Percentiles rank a stretch among this genome's conserved stretches.
Conservation (phyloP, 495 filamentous ascomycete genomes). For the Aspergillus cavernicola region DNA sequence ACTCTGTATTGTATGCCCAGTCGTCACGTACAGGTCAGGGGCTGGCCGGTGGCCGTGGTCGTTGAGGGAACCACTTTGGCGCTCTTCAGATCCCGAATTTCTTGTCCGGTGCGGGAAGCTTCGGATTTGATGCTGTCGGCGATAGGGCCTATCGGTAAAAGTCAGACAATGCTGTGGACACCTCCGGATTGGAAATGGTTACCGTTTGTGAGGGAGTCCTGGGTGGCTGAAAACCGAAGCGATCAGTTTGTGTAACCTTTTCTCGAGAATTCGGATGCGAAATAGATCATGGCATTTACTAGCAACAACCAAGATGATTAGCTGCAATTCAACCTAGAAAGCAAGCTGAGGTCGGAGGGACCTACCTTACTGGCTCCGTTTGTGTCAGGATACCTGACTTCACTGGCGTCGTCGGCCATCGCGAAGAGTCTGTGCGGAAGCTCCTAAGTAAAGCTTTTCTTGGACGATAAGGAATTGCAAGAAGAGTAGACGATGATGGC, state of each 20-base stretch:
- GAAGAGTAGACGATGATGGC: not conserved
- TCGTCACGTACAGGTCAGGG: slow-evolving; percentile 65
- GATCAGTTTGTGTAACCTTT: slow-evolving; percentile 22
- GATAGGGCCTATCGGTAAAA: slow-evolving; percentile 56
- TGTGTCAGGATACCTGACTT: slow-evolving; percentile 43
- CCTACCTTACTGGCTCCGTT: slow-evolving; percentile 43
- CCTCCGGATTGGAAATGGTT: not conserved
- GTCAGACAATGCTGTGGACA: slow-evolving; percentile 30
- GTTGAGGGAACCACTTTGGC: slow-evolving; percentile 63
- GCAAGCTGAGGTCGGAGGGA: not conserved
- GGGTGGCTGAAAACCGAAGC: slow-evolving; percentile 20
- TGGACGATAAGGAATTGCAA: slow-evolving; percentile 3
- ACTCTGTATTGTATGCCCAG: not conserved
- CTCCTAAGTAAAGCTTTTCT: slow-evolving; percentile 8
- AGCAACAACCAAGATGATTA: slow-evolving; percentile 11
- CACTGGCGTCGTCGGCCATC: slow-evolving; percentile 23
- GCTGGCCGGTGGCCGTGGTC: slow-evolving; percentile 76
- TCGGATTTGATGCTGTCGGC: slow-evolving; percentile 75
- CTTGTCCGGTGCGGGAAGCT: slow-evolving; percentile 62
- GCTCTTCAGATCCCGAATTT: slow-evolving; percentile 73
- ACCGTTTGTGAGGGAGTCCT: slow-evolving; percentile 33
- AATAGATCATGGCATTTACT: not conserved
- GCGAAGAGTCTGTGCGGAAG: slow-evolving; percentile 16
- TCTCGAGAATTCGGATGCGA: not conserved
- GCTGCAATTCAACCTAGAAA: slow-evolving; percentile 6